A percentile compares a stretch with the other conserved stretches of the same genome.
Conservation (phyloP, 345 rosid species). For the Eucalyptus cladocalyx region DNA sequence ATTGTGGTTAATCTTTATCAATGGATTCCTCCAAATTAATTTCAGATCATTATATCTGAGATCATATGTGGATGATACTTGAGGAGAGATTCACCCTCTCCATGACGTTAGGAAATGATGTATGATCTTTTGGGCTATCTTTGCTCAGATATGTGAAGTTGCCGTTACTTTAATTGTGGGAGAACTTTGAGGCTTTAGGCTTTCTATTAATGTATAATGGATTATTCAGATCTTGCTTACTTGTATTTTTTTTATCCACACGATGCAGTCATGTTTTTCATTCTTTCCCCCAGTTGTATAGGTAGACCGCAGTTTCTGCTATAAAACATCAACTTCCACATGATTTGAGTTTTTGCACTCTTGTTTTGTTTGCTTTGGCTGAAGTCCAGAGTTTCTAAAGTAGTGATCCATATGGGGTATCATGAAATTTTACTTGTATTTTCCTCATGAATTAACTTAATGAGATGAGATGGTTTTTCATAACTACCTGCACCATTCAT, state of each 20-base stretch:
- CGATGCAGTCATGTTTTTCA: not conserved
- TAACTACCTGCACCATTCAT: not conserved
- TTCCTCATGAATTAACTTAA: not conserved
- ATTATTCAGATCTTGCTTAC: not conserved
- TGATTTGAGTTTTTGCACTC: not conserved
- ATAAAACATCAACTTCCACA: not conserved
- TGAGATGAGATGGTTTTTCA: not conserved
- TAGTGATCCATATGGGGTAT: not conserved
- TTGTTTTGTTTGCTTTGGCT: not conserved
- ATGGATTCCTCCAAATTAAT: not conserved
- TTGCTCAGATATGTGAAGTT: not conserved
- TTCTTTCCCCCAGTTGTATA: not conserved
- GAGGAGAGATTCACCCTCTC: not conserved
- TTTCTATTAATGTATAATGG: not conserved
- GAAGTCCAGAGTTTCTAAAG: not conserved
- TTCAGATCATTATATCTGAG: not conserved
- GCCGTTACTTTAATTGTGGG: not conserved
- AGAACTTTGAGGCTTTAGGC: not conserved
- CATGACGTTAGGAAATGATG: not conserved
- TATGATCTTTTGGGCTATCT: not conserved
- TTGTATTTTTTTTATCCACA: not conserved
- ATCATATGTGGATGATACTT: not conserved
- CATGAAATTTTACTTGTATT: not conserved
- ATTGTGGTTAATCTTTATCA: not conserved
- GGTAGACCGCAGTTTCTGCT: not conserved